These are phyloP conservation scores for Taphrina flavorubra DNA, from an alignment of 1,139 yeast genomes.

Conservation along the genomic window DNA sequence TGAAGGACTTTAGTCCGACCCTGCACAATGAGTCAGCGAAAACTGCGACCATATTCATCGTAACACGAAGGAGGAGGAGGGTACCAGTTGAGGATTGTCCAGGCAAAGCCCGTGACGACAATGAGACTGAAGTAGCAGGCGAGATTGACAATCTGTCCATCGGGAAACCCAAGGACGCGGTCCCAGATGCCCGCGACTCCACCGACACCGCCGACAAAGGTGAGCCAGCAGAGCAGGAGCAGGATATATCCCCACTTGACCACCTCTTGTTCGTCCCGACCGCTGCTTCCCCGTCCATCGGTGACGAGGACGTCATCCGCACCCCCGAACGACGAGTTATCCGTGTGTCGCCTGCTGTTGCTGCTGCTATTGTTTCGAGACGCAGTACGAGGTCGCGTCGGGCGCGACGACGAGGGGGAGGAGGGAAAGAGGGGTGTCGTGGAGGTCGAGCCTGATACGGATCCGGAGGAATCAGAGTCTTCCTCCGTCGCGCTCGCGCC, in stretches of 20 bases:
- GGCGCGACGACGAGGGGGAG: neutral
- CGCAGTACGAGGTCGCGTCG: no score
- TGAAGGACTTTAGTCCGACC: constrained; percentile 27
- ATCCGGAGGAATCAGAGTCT: constrained; percentile 10
- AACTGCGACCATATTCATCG: neutral
- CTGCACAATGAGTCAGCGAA: neutral
- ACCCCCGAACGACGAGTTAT: no score
- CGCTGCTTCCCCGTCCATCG: no score
- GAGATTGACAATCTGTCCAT: constrained; percentile 7
- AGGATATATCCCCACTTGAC: constrained; percentile 21
- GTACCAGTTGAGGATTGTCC: constrained; percentile 30
- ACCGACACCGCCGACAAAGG: constrained; percentile 25
- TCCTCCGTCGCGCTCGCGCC: constrained; percentile 2
- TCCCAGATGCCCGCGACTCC: constrained; percentile 27
- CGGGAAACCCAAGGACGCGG: constrained; percentile 12
- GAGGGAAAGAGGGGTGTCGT: neutral
- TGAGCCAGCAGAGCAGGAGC: constrained; percentile 19
- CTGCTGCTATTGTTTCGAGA: no score
- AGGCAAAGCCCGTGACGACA: constrained; percentile 18
- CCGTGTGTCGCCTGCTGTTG: no score
- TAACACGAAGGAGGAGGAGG: neutral
- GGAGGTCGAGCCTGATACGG: constrained; percentile 8
- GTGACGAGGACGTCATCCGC: no score
- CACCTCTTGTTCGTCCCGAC: constrained; percentile 7
- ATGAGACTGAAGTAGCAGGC: constrained; percentile 24